Evolutionary conservation across 768 basidiomycete genomes (phyloP), one percentile per base, ranked within the genome.

Genomic region (Scleroderma bovista): DNA sequence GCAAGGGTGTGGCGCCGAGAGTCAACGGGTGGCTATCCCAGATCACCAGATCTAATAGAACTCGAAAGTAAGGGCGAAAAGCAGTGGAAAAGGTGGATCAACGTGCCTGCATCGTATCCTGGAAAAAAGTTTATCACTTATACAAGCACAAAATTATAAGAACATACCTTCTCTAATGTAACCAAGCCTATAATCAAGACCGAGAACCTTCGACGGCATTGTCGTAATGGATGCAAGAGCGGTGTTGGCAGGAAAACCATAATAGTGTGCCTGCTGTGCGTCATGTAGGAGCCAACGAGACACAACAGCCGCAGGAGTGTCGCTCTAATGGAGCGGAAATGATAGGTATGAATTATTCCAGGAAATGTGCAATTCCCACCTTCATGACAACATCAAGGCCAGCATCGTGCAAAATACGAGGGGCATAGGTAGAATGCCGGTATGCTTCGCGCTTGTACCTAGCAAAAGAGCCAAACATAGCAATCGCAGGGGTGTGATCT

Each of bases 121-220:
- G 52, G 17, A 33, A 48, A 13, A 45, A 13, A 10, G 16, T 48
- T 44, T 57, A 44, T 47, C 19, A 17, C 47, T 19, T 33, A 44
- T 10, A 47, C 40, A 44, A 34, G 40, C 6, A 17, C 8, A 19
- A 3, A 33, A 31, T 13, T 43, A 29, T 5, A 51, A 12, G 8
- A 20, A 2, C 62, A 36, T 45, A 72, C 86, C 86, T 70, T 77
- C 63, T 59, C 77, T 75, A 38, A 96, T 66, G 59, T 53, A 81
- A n/a, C 93, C 93, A 54, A 96, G 73, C 23, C 93, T 80, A 63
- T 94, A 86, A 6, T 76, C 80, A 63, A 93, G 74, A 19, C 93
- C 93, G 45, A 88, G 77, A 5, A 80, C 72, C 31, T 78, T 72
- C 0, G 93, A 92, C 26, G 92, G 76, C 37, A 75, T 80, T 23